These are phyloP conservation scores for Didymellaceae sp. DNA, from an alignment of 2,329 filamentous ascomycete species.

Conservation along the genomic window DNA sequence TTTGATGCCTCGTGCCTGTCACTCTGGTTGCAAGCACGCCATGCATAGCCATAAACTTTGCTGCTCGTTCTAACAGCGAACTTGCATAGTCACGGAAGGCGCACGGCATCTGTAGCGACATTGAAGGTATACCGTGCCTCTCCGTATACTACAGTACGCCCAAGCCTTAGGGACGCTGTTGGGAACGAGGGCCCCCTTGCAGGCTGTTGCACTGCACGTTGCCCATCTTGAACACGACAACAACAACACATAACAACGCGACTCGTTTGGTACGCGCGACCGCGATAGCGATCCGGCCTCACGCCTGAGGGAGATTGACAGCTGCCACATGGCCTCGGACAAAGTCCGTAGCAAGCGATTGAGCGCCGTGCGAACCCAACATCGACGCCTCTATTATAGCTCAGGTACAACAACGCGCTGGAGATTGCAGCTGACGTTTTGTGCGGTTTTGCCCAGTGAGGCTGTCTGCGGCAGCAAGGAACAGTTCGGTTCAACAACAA, in stretches of 20 bases:
- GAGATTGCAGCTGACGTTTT: too few species aligned
- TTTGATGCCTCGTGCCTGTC: slow-evolving; percentile 10
- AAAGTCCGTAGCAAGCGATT: slow-evolving; percentile 8
- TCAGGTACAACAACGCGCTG: too few species aligned
- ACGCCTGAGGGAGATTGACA: slow-evolving; percentile 15
- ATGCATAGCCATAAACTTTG: slow-evolving; percentile 12
- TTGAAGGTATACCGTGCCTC: slow-evolving; percentile 6
- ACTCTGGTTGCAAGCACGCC: slow-evolving; percentile 8
- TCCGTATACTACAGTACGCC: neutral
- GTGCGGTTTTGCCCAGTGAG: too few species aligned
- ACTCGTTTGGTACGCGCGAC: slow-evolving; percentile 13
- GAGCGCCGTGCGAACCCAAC: slow-evolving; percentile 7
- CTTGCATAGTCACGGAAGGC: slow-evolving; percentile 10
- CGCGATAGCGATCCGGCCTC: slow-evolving; percentile 3
- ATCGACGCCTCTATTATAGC: too few species aligned
- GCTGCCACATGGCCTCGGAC: slow-evolving; percentile 2
- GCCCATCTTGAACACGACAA: slow-evolving; percentile 3
- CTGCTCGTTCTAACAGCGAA: slow-evolving; percentile 14
- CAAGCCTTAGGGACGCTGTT: slow-evolving; percentile 18
- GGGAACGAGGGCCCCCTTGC: slow-evolving; percentile 22
- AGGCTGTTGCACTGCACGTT: slow-evolving; percentile 10
- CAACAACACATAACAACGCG: slow-evolving; percentile 15
- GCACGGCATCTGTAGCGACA: slow-evolving; percentile 14
- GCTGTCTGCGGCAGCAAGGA: too few species aligned
- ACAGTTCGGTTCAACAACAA: too few species aligned